Conservation (phyloP, 495 filamentous ascomycete species). For the Chaetomidium leptoderma region DNA sequence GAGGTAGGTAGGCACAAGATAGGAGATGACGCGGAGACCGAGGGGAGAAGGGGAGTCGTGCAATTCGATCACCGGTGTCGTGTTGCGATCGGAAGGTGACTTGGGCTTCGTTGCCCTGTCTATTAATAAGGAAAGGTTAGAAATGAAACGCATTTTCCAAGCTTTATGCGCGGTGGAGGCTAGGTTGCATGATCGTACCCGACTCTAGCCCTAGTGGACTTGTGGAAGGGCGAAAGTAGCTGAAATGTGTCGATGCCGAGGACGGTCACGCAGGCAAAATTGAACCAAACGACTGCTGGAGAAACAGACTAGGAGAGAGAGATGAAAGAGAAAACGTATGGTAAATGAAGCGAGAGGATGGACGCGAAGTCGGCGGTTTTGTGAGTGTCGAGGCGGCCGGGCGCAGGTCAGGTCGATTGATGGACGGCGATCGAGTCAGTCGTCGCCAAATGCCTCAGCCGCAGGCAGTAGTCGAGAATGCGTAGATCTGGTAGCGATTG, state of each 20-base stretch:
- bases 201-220: neutral
- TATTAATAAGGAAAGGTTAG: constrained; percentile 12
- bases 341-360: neutral
- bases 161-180: constrained; percentile 4
- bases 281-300: neutral
- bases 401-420: constrained; percentile 12
- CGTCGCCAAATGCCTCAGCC: constrained; percentile 35
- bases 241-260: constrained; percentile 4
- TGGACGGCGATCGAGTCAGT: constrained; percentile 23
- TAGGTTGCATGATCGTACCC: constrained; percentile 11
- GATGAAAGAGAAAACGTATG: constrained; percentile 4
- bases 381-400: neutral
- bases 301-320: constrained; percentile 2
- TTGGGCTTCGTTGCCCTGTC: neutral
- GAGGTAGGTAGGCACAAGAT: constrained; percentile 35
- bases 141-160: constrained; percentile 16
- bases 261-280: neutral
- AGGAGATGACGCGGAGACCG: constrained; percentile 14
- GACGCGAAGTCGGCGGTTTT: neutral
- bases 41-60: neutral
- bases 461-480: constrained; percentile 16
- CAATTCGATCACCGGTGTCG: neutral
- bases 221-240: constrained; percentile 10
- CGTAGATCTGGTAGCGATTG: neutral
- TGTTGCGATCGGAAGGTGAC: constrained; percentile 3